Evolutionary conservation across 345 rosid genomes (phyloP), one percentile per base, ranked within the genome.

Genomic region (Raphanus raphanistrum): DNA sequence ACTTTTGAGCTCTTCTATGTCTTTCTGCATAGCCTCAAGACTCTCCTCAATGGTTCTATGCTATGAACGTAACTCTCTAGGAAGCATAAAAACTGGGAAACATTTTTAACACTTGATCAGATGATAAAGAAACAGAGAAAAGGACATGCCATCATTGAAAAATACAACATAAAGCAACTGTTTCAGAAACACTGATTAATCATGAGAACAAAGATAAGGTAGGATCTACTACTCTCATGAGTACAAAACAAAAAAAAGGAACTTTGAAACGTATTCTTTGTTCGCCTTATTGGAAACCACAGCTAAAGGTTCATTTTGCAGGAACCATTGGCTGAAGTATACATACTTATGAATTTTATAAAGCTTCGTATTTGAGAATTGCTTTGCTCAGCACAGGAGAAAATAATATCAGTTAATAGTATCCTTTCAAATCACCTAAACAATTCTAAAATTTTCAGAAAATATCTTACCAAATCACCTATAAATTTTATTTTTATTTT

Each of bases 311-410:
- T 48, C 16, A 25, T 64, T 63, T 36, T 61, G 26, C 69, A 16
- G 16, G 73, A 50, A 66, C 70, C 74, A 72, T 26, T 50, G 33
- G 7, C 64, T 36, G 52, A 75, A 63, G 17, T 7, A 69, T 50
- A 35, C 38, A 8, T 6, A 3, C 3, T 6, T 35, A 0, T 6
- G 8, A 35, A 35, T 1, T 35, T 35, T 0, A 35, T 35, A 35
- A 6, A 35, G 8, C n/a, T 38, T 38, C 45, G 12, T 38, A 38
- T 38, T 38, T 38, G 13, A 38, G 45, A 38, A 38, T 38, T 38
- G 45, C 12, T 38, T 38, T 38, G 45, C 45, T 38, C 12, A 8
- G 9, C 2, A 38, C 12, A 38, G 0, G 45, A 38, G 45, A 38
- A 38, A 38, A 38, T 38, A n/a, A n/a, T n/a, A n/a, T n/a, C n/a